A percentile compares a stretch with the other conserved stretches of the same genome.
phyloP scores from a whole-genome alignment of 306 rosid species.

The Cucumis cinereus region DNA sequence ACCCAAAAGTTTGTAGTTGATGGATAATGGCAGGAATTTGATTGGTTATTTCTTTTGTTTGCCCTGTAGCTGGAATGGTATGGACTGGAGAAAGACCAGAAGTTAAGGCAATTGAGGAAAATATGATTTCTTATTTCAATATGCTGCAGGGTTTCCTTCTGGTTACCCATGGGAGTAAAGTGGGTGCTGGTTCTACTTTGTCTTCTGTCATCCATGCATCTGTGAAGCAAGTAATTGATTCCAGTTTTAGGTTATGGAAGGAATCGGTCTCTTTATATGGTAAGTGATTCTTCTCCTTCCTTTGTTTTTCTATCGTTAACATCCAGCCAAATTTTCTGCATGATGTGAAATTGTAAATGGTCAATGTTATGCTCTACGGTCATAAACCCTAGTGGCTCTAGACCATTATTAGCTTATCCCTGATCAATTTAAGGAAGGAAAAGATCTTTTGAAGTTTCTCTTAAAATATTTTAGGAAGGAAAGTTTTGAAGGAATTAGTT shows the following conservation, averaged over 20 bases:
- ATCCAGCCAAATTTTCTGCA: neutral
- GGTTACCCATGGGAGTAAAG: constrained; percentile 58
- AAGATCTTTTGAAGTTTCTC: neutral
- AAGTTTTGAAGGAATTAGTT: neutral
- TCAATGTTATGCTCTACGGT: neutral
- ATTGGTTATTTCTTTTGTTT: neutral
- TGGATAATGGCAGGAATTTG: neutral
- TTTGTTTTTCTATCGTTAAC: neutral
- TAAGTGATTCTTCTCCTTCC: constrained; percentile 16
- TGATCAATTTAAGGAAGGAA: neutral
- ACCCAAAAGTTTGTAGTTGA: neutral
- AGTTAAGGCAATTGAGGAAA: constrained; percentile 55
- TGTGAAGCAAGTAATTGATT: constrained; percentile 60
- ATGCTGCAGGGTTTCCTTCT: constrained; percentile 70
- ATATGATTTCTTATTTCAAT: constrained; percentile 62
- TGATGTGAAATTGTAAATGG: neutral
- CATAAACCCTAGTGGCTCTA: neutral
- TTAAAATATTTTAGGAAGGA: neutral
- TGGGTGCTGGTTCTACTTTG: constrained; percentile 72
- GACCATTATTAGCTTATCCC: neutral
- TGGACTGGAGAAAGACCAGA: constrained; percentile 62
- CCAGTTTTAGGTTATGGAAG: constrained; percentile 58
- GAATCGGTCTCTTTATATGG: constrained; percentile 61
- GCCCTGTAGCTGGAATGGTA: constrained; percentile 73
- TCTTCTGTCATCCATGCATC: constrained; percentile 46